phyloP scores from a whole-genome alignment of 805 yeast species.

The Diddensiella santjacobensis region DNA sequence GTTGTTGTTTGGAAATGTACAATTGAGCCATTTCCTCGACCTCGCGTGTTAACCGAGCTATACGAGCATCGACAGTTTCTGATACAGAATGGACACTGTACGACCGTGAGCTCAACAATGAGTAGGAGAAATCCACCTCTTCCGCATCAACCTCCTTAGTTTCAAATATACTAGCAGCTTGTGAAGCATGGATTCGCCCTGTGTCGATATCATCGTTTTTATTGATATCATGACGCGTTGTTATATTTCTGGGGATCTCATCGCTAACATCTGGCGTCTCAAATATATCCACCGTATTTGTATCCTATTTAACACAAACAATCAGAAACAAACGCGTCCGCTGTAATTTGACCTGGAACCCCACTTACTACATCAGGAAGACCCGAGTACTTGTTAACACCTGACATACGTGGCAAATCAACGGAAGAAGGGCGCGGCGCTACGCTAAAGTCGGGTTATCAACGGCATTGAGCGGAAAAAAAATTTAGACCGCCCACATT shows the following conservation, averaged over 20 bases:
- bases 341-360: too few relatives aligned
- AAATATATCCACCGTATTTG: slow-evolving; percentile 13
- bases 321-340: too few relatives aligned
- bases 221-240: too few relatives aligned
- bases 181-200: too few relatives aligned
- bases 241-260: too few relatives aligned
- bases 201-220: too few relatives aligned
- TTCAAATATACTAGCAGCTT: slow-evolving; percentile 13
- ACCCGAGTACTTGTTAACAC: slow-evolving; percentile 15
- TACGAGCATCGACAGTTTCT: slow-evolving; percentile 18
- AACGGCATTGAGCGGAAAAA: background rate
- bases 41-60: slow-evolving; percentile 21
- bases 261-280: slow-evolving; percentile 17
- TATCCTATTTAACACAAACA: background rate
- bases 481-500: too few relatives aligned
- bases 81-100: slow-evolving; percentile 10
- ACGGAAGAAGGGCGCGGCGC: too few relatives aligned
- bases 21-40: slow-evolving; percentile 17
- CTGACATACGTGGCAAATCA: background rate
- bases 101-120: slow-evolving; percentile 1
- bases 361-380: slow-evolving; percentile 22
- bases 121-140: slow-evolving; percentile 18
- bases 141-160: slow-evolving; percentile 16
- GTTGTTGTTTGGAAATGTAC: slow-evolving; percentile 21
- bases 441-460: too few relatives aligned